Percentiles rank a stretch among this genome's conserved stretches.
These are phyloP conservation scores for Aotearoamyces nothofagi DNA, from an alignment of 2,329 filamentous ascomycete genomes.

Conservation along the genomic window DNA sequence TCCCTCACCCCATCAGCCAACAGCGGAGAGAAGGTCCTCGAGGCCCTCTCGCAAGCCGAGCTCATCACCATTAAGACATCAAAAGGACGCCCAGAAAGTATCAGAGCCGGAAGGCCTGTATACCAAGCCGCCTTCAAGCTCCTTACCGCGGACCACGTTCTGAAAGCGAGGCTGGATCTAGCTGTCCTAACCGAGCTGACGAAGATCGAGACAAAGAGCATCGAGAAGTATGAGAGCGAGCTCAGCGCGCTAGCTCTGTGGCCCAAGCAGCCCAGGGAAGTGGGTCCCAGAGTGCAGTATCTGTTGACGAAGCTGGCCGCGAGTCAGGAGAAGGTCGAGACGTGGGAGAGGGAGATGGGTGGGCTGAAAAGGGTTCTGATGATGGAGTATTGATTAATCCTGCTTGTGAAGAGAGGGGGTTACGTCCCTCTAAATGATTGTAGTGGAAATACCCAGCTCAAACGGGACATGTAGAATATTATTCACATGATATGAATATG, in stretches of 20 bases:
- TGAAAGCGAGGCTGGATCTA: conserved; percentile 60
- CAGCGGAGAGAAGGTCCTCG: conserved; percentile 60
- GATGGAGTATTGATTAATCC: conserved; percentile 24
- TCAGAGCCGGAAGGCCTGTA: conserved; percentile 73
- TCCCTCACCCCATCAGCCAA: conserved; percentile 31
- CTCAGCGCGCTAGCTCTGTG: conserved; percentile 54
- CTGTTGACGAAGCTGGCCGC: conserved; percentile 56
- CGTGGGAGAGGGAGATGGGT: conserved; percentile 58
- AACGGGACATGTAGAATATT: no score
- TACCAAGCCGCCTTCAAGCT: conserved; percentile 70
- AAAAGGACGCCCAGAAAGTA: conserved; percentile 62
- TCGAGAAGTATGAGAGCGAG: conserved; percentile 70
- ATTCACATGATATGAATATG: no score
- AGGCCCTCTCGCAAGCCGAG: conserved; percentile 70
- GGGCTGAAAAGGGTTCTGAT: conserved; percentile 56
- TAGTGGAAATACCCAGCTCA: neutral
- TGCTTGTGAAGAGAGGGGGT: no score
- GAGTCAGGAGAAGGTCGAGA: conserved; percentile 62
- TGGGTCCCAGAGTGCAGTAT: conserved; percentile 52
- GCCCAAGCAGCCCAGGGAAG: conserved; percentile 55
- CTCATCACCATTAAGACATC: conserved; percentile 62
- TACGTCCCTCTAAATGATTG: neutral
- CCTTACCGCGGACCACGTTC: conserved; percentile 54
- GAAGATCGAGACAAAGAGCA: conserved; percentile 55
- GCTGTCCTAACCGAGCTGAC: conserved; percentile 53